Evolutionary conservation across 164 flowering plant species (phyloP), one percentile per base, ranked within the genome.

Genomic region (Nymphaea thermarum): DNA sequence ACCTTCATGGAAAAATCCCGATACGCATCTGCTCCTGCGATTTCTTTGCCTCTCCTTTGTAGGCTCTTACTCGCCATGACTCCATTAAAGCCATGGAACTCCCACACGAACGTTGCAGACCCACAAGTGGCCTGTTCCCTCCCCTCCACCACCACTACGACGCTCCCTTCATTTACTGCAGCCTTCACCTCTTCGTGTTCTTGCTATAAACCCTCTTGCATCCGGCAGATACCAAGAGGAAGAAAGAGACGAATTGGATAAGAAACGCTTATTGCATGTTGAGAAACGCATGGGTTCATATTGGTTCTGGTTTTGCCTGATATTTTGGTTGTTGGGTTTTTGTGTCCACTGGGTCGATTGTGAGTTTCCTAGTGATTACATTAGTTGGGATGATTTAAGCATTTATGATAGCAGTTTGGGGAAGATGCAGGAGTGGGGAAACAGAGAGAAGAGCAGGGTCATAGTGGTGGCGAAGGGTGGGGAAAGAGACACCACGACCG

Each of bases 381-480:
- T 90, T 8, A 81, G 77, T 53, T 88, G 98, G 98, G 79, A 82
- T 43, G 98, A 90, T 74, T 17, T 90, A 69, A 79, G 63, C 43
- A 67, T 81, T 64, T 77, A 51, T 8, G 14, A 77, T 4, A 41
- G 60, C 11, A 43, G 45, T 25, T 55, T 42, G 15, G 68, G 60
- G 5, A 65, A 75, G 61, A 25, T 25, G 36, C 41, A 74, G 62
- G 63, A 59, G 66, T 59, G 57, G n/a, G 42, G 63, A 44, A 53
- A 41, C 5, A 10, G 44, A 4, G 6, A 6, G 17, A 68, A 71
- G 7, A 42, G 43, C 16, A 73, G 80, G 47, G 79, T 93, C 0
- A 81, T 91, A 44, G 78, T 93, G 1, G 98, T 93, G n/a, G 86
- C 86, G 44, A 63, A 78, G 44, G 80, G 76, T 68, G 98, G 98